Percentiles rank a stretch among this genome's conserved stretches.
These are phyloP conservation scores for Alternaria gansuensis DNA, from an alignment of 2,329 filamentous ascomycete species.

Conservation along the genomic window DNA sequence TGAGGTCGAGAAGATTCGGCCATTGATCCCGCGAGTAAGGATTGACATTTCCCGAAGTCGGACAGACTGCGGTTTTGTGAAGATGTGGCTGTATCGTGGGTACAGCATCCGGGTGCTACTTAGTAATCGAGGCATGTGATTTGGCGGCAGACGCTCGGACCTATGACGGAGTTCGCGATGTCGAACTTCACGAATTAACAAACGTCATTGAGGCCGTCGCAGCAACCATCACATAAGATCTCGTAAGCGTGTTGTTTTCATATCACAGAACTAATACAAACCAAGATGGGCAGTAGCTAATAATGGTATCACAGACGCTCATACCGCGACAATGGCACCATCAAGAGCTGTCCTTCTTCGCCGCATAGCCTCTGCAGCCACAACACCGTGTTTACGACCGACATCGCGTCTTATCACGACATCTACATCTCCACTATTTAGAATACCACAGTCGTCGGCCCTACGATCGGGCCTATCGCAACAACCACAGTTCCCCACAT, in stretches of 20 bases:
- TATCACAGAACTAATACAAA: constrained; percentile 9
- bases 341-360: constrained; percentile 42
- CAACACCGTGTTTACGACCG: constrained; percentile 31
- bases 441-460: constrained; percentile 17
- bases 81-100: neutral
- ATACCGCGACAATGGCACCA: constrained; percentile 43
- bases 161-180: constrained; percentile 42
- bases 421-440: constrained; percentile 18
- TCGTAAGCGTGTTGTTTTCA: constrained; percentile 22
- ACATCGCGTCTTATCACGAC: constrained; percentile 34
- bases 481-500: constrained; percentile 19
- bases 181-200: constrained; percentile 21
- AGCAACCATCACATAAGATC: constrained; percentile 13
- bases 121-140: constrained; percentile 43
- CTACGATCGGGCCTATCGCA: constrained; percentile 17
- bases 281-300: constrained; percentile 21
- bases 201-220: constrained; percentile 26
- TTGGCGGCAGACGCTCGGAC: constrained; percentile 37
- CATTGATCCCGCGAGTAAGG: neutral
- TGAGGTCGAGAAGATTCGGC: constrained; percentile 23
- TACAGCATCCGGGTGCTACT: constrained; percentile 1
- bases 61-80: constrained; percentile 12
- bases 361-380: constrained; percentile 32
- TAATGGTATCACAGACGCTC: constrained; percentile 8
- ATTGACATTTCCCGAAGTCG: constrained; percentile 9